Base-by-base conservation (phyloP, 768 basidiomycete species). In the Lentinula boryana region DNA sequence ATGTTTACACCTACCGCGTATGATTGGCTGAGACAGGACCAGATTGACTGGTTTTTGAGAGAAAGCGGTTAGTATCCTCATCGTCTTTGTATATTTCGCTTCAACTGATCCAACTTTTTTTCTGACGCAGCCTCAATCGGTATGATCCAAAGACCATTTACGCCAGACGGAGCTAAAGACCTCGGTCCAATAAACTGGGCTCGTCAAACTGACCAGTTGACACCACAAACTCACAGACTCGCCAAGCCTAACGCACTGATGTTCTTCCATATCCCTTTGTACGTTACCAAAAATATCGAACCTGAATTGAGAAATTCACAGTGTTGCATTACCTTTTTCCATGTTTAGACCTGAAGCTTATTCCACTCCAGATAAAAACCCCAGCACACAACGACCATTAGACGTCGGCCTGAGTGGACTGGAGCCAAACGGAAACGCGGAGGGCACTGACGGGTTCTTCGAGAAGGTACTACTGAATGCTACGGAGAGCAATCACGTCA, bases 261-360 rank as follows among this genome's bases (percentile, higher is more conserved):
- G 89, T 97, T 96, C 76, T 98, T 97, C 86, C 96, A 98, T 66
- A 98, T 99, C 51, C 96, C 96, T 56, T 69, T 98, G 88, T 92
- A 69, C 21, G 87, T 77, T 3, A 32, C 21, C 5, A 8, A 48
- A 21, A 7, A 8, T 53, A 16, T 33, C n/a, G 9, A n/a, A 15
- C 54, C 21, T 51, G 27, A 33, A 6, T 56, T 0, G 2, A 23
- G 18, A 44, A 3, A 18, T 31, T 10, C 32, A 35, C 63, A 32
- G 8, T 40, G 58, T 12, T 32, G 31, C 33, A 21, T 36, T 13
- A 23, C 38, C 13, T 41, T 60, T 53, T 49, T 38, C 59, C 0
- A 27, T 53, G 36, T 44, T 13, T 64, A 93, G 91, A 35, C 85
- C 83, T 54, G 93, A 95, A 72, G 80, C 92, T 1, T 95, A 91